phyloP scores from a whole-genome alignment of 345 rosid species.

The thale cress (Arabidopsis thaliana) region DNA sequence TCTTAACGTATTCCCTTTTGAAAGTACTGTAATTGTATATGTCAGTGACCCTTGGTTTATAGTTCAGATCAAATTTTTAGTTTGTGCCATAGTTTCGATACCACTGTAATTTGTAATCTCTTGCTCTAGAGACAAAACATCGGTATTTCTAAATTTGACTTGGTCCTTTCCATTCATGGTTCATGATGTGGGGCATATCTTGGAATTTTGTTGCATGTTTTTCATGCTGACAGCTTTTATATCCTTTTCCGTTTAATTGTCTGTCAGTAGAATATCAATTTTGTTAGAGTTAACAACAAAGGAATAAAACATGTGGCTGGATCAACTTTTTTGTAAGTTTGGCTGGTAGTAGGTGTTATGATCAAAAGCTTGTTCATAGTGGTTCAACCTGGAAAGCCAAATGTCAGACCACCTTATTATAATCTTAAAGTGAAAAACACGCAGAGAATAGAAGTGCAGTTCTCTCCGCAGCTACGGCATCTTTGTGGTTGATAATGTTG shows the following conservation, averaged over 20 bases:
- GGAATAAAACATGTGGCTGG: background rate
- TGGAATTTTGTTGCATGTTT: background rate
- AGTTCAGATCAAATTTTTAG: background rate
- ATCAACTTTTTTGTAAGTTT: constrained; percentile 29
- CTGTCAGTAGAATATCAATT: background rate
- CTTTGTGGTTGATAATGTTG: constrained; percentile 19
- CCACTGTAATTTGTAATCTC: constrained; percentile 7
- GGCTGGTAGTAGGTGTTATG: constrained; percentile 10
- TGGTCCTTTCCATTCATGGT: constrained; percentile 3
- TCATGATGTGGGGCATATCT: constrained; percentile 1
- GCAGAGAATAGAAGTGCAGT: background rate
- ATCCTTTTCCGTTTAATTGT: constrained; percentile 9
- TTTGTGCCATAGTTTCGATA: constrained; percentile 1
- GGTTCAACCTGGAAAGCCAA: constrained; percentile 24
- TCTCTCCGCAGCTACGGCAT: constrained; percentile 15
- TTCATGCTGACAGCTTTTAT: constrained; percentile 12
- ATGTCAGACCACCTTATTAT: constrained; percentile 20
- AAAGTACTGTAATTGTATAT: constrained; percentile 23
- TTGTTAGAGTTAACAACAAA: constrained; percentile 2
- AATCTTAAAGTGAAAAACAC: background rate
- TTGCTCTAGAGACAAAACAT: constrained; percentile 16
- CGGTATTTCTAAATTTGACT: constrained; percentile 2
- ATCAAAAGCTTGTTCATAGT: constrained; percentile 24
- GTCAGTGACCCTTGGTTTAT: constrained; percentile 15
- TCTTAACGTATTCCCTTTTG: background rate